Base-by-base conservation (phyloP, 192 early-diverging fungal genomes). In the Endogone sp. region DNA sequence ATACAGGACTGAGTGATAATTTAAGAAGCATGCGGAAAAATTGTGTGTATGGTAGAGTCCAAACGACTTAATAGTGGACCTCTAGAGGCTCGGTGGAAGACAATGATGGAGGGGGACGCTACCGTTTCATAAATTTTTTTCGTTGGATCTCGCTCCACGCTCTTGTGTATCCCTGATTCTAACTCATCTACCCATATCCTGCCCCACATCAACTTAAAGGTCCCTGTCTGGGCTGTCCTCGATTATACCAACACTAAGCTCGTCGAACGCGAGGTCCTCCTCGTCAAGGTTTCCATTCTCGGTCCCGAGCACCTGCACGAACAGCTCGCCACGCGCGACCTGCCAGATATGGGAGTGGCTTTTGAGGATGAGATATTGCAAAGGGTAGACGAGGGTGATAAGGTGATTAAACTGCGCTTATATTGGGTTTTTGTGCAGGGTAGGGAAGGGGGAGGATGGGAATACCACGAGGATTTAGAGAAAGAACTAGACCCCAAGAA, bases 171-270 rank as follows among this genome's bases (percentile, higher is more conserved):
- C 9, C 61, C 54, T 31, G 60, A n/a, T 55, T 10, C 32, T 24
- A 20, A 62, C 4, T 25, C 6, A 4, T 62, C 13, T 4, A 10
- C 24, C 62, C 21, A 66, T 56, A 26, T 13, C 32, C 30, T n/a
- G n/a, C n/a, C n/a, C n/a, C n/a, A n/a, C n/a, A n/a, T n/a, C n/a
- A n/a, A n/a, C 22, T 37, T 16, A 44, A 65, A 86, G 85, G 85
- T 87, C 25, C 96, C 95, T 24, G 93, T 99, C 16, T 98, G 95
- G 94, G 96, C 96, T 27, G 96, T 98, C 49, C 81, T 99, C 70
- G 96, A 99, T 78, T 98, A 97, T 86, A 93, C 95, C 21, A 84
- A 91, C 67, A 91, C 91, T 31, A 86, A 82, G 60, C 86, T 94
- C 55, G 89, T 99, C 29, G 92, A 98, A 81, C 88, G 97, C 60